Evolutionary conservation across 2,329 filamentous ascomycete species (phyloP), one percentile per base, ranked within the genome.

Genomic region (Sclerotinia nivalis): DNA sequence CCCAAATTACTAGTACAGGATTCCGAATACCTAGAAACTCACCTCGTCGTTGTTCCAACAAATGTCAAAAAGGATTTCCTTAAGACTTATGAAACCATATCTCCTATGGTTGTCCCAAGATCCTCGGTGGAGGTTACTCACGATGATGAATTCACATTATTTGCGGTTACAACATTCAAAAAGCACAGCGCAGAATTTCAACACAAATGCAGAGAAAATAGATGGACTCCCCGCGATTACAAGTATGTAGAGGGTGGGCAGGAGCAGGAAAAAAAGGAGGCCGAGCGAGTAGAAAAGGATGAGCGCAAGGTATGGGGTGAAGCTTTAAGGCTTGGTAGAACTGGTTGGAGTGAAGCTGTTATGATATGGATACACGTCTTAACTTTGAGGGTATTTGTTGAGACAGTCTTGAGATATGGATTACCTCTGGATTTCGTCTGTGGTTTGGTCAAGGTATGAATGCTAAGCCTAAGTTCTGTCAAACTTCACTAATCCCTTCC

Each of bases 341-440:
- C 93, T n/a, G 93, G 93, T 22, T 99, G 96, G 88, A 95, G 93
- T 78, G 96, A 99, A 82, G 91, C 91, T 72, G 93, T 97, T 74
- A 97, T 97, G 93, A 91, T 95, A 68, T 97, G 94, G 93, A 87
- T 97, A 64, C 96, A 99, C 79, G 91, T 97, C 40, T 84, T 98
- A 77, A 92, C 94, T 9, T 82, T 99, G 76, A 86, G 96, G 68
- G 94, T 98, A 28, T 99, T 98, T 81, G 96, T 99, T 28, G 96
- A 99, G 85, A 97, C 94, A 7, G 96, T 99, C n/a, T 84, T 99
- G 78, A 89, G 96, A 74, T 99, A 99, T 78, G 96, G 96, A 40
- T 81, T 99, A 76, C 96, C 96, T 61, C 82, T 97, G 73, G 92
- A 96, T 75, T 99, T 95, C 80, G 90, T 97, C 62, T 92, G 91